Conservation (phyloP, 2,329 filamentous ascomycete genomes). For the Alternaria novae-zelandiae region DNA sequence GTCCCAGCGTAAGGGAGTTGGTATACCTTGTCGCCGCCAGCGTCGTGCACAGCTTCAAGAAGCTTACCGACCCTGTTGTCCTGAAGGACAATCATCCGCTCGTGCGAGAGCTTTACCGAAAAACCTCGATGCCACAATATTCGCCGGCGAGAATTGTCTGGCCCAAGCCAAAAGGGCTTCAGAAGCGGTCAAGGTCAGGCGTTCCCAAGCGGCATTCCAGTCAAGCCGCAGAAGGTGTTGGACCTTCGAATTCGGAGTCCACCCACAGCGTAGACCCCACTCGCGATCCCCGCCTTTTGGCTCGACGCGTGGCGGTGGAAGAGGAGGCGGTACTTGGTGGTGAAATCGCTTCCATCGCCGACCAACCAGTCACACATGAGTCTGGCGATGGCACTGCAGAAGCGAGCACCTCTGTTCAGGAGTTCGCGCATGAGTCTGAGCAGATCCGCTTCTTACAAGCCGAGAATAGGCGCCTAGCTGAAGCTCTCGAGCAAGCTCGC, state of each 20-base stretch:
- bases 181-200: not conserved
- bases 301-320: not conserved
- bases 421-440: not conserved
- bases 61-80: not conserved
- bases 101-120: not conserved
- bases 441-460: fast-evolving
- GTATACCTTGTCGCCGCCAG: not conserved
- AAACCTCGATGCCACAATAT: not conserved
- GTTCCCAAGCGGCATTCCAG: not conserved
- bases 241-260: no score
- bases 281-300: not conserved
- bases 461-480: not conserved
- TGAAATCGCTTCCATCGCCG: not conserved
- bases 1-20: fast-evolving
- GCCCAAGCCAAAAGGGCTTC: not conserved
- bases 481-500: not conserved
- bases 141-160: not conserved
- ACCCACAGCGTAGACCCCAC: not conserved
- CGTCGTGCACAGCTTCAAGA: not conserved
- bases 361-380: not conserved
- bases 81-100: not conserved
- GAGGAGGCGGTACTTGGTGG: not conserved
- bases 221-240: no score
- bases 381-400: fast-evolving
- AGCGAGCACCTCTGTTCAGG: not conserved